Conservation (phyloP, 208 protist species). For the Trypanosoma vivax region DNA sequence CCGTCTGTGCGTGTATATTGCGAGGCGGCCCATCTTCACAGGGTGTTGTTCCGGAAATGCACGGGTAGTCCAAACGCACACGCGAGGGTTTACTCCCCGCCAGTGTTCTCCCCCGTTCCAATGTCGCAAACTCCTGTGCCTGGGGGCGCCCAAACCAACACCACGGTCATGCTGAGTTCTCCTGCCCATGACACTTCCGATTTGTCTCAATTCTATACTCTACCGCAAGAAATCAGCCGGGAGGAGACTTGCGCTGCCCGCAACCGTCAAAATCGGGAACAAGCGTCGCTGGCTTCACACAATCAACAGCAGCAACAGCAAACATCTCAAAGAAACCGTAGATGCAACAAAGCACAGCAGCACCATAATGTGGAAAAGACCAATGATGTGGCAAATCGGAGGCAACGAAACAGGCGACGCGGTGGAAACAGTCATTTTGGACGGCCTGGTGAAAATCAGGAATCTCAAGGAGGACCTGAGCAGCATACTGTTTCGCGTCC, state of each 20-base stretch:
- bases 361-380: slow-evolving; percentile 10
- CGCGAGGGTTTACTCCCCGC: slow-evolving; percentile 57
- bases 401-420: slow-evolving; percentile 15
- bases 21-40: slow-evolving; percentile 85
- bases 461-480: slow-evolving; percentile 4
- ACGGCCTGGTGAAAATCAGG: slow-evolving; percentile 16
- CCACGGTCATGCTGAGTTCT: slow-evolving; percentile 45
- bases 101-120: slow-evolving; percentile 63
- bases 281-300: too few species aligned
- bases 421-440: slow-evolving; percentile 29
- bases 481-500: slow-evolving; percentile 3
- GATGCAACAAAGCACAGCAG: slow-evolving; percentile 5
- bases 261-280: neutral
- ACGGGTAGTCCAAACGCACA: slow-evolving; percentile 58
- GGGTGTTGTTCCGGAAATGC: slow-evolving; percentile 85
- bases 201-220: slow-evolving; percentile 16
- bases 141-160: slow-evolving; percentile 11
- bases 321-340: slow-evolving; percentile 16
- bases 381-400: slow-evolving; percentile 9
- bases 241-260: slow-evolving; percentile 13
- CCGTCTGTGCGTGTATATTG: slow-evolving; percentile 65
- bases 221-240: slow-evolving; percentile 13
- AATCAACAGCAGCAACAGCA: slow-evolving; percentile 3
- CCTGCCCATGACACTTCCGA: slow-evolving; percentile 28
- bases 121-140: slow-evolving; percentile 53